phyloP scores from a whole-genome alignment of 2,329 filamentous ascomycete genomes.

The Septoria linicola region DNA sequence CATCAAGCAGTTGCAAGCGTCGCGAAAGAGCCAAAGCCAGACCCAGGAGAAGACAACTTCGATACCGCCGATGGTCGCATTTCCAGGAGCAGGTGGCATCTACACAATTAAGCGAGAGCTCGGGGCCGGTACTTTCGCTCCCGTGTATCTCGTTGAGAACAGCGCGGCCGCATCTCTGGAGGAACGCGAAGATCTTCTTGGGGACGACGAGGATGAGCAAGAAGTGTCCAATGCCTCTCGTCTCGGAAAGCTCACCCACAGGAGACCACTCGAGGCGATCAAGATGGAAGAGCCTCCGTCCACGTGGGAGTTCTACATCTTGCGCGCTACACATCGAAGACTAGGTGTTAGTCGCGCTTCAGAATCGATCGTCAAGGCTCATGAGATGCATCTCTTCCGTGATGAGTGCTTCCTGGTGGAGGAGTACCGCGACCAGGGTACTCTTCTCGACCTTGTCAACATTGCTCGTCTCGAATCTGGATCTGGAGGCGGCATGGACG shows the following conservation, averaged over 20 bases:
- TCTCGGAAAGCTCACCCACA: slow-evolving; percentile 62
- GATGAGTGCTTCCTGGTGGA: slow-evolving; percentile 89
- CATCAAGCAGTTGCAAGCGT: slow-evolving; percentile 48
- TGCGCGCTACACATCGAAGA: slow-evolving; percentile 75
- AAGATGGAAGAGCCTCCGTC: slow-evolving; percentile 92
- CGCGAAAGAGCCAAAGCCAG: slow-evolving; percentile 45
- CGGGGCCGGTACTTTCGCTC: slow-evolving; percentile 89
- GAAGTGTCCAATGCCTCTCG: slow-evolving; percentile 47
- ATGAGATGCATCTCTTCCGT: slow-evolving; percentile 87
- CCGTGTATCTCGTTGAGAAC: slow-evolving; percentile 85
- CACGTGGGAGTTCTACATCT: slow-evolving; percentile 95
- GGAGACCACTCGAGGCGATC: slow-evolving; percentile 72
- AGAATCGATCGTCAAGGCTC: slow-evolving; percentile 75
- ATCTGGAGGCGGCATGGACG: slow-evolving; percentile 75
- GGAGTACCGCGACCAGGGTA: slow-evolving; percentile 84
- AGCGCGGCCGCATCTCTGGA: slow-evolving; percentile 40
- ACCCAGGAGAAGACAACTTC: slow-evolving; percentile 48
- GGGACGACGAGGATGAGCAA: slow-evolving; percentile 28
- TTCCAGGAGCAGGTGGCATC: slow-evolving; percentile 62
- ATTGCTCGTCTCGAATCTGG: slow-evolving; percentile 61
- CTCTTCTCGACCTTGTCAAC: slow-evolving; percentile 92
- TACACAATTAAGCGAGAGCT: slow-evolving; percentile 84
- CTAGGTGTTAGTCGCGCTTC: slow-evolving; percentile 68
- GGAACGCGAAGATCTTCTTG: slow-evolving; percentile 42
- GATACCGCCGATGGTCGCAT: slow-evolving; percentile 64